Conservation (phyloP, 306 rosid genomes). For the Gleditsia sinensis region DNA sequence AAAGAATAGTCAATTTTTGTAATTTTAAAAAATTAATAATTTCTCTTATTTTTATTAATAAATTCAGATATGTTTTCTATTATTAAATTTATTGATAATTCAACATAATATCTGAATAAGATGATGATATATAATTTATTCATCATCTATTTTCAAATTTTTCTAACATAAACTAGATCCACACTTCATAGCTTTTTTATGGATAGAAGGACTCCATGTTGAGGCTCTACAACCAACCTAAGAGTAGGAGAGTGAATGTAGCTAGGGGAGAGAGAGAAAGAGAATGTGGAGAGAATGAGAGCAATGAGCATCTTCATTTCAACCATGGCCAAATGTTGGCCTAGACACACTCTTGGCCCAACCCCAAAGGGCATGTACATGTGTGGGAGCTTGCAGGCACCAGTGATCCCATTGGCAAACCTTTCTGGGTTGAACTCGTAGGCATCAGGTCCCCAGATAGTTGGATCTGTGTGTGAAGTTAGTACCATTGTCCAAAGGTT, state of each 20-base stretch:
- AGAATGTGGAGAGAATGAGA: constrained; percentile 46
- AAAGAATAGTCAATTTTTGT: too few species aligned
- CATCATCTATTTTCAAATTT: too few species aligned
- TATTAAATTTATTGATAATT: too few species aligned
- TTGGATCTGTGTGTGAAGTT: constrained; percentile 33
- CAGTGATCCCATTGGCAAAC: constrained; percentile 36
- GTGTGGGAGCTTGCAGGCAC: constrained; percentile 41
- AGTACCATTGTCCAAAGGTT: constrained; percentile 21
- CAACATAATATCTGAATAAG: too few species aligned
- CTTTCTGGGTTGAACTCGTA: constrained; percentile 41
- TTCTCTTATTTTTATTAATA: too few species aligned
- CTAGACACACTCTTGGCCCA: constrained; percentile 47
- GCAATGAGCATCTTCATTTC: constrained; percentile 43
- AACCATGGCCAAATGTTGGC: constrained; percentile 40
- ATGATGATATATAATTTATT: too few species aligned
- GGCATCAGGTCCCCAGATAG: constrained; percentile 38
- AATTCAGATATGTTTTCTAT: too few species aligned
- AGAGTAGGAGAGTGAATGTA: constrained; percentile 40
- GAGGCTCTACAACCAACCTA: constrained; percentile 36
- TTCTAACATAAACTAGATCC: too few species aligned
- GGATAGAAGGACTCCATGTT: constrained; percentile 44
- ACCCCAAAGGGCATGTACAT: constrained; percentile 44
- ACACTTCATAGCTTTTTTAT: constrained; percentile 36
- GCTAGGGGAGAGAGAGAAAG: constrained; percentile 43
- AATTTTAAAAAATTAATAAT: too few species aligned